Evolutionary conservation across 73 alveolate species (phyloP).

Genomic region (Paramecium sexaurelia): DNA sequence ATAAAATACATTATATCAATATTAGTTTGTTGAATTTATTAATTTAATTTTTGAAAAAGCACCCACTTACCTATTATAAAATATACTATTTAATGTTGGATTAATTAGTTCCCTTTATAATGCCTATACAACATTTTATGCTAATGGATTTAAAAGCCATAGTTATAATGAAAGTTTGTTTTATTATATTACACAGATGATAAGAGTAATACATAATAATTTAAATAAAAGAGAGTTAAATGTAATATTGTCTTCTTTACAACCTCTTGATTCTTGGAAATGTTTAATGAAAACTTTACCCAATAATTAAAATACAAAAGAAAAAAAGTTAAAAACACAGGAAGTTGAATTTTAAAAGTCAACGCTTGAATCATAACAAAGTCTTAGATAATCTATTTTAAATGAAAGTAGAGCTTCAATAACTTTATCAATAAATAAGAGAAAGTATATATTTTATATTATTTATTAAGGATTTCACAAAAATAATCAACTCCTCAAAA

Average conservation of each 20-base stretch:
- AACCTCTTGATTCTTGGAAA: slow-evolving; percentile 29
- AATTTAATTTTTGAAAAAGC: not conserved
- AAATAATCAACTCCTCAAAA: not conserved
- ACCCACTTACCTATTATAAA: not conserved
- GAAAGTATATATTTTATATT: not conserved
- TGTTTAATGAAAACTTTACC: not conserved
- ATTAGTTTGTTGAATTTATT: not conserved
- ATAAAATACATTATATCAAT: not conserved
- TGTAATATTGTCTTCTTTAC: not conserved
- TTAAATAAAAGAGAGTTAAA: not conserved
- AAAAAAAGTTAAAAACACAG: not conserved
- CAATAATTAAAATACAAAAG: not conserved
- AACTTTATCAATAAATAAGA: not conserved
- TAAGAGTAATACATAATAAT: not conserved
- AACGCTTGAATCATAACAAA: not conserved
- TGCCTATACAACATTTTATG: not conserved
- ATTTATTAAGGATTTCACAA: not conserved
- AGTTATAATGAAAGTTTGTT: not conserved
- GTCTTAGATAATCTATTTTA: not conserved
- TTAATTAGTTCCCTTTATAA: not conserved
- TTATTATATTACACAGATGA: not conserved
- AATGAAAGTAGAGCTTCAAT: not conserved
- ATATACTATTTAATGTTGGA: slow-evolving; percentile 15
- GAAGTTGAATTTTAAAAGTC: not conserved
- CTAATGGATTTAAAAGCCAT: slow-evolving; percentile 1